phyloP scores from a whole-genome alignment of 1,284 basidiomycete genomes.

The Puccinia hordei region DNA sequence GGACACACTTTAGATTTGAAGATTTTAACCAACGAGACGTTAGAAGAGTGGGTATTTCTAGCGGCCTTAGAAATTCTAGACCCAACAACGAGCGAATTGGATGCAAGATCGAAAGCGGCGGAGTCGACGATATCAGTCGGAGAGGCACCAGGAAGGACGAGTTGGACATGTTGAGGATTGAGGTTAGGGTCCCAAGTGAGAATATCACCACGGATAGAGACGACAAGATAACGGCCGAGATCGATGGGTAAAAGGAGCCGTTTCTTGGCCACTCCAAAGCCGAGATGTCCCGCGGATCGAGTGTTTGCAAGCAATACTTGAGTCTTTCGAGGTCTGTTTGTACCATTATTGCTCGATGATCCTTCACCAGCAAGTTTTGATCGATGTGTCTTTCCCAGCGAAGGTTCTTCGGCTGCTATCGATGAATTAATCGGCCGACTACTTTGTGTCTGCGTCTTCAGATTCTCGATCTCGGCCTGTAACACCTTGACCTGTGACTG shows the following conservation, averaged over 20 bases:
- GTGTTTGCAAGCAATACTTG: neutral
- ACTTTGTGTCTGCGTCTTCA: neutral
- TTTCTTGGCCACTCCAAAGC: constrained; percentile 43
- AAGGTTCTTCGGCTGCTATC: neutral
- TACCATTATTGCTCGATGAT: neutral
- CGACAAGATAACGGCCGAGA: constrained; percentile 10
- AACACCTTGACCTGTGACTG: constrained; percentile 13
- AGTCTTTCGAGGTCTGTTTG: neutral
- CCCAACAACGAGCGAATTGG: constrained; percentile 36
- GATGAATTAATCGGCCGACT: neutral
- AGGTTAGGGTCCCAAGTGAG: constrained; percentile 25
- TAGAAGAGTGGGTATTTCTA: neutral
- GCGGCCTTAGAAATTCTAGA: neutral
- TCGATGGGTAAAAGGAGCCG: constrained; percentile 33
- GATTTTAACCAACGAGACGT: constrained; percentile 34
- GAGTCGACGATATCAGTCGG: constrained; percentile 45
- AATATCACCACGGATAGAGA: constrained; percentile 43
- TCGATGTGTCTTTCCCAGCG: neutral
- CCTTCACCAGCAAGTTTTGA: neutral
- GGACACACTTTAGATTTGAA: constrained; percentile 15
- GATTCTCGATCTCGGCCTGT: constrained; percentile 28
- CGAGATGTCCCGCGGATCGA: constrained; percentile 2
- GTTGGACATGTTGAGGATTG: constrained; percentile 3
- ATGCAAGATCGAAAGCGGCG: constrained; percentile 16
- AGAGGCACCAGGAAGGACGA: constrained; percentile 29